Evolutionary conservation across 352 stramenopile genomes (phyloP).

Genomic region (Globisporangium middletonii): DNA sequence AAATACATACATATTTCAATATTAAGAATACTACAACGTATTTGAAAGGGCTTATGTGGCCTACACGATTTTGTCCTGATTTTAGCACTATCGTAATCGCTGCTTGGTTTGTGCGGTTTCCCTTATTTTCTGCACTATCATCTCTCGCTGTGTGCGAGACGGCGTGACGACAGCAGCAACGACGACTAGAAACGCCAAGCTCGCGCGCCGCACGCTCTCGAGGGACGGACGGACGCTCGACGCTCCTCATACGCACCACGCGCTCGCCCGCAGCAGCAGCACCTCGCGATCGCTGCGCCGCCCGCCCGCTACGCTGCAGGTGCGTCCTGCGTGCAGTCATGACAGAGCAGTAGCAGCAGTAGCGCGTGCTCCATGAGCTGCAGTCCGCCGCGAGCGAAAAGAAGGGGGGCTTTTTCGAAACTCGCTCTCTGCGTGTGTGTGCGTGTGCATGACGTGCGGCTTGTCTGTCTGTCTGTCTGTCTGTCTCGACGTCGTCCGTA

Average conservation of each 20-base stretch:
- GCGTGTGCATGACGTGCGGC: neutral
- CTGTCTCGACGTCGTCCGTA: neutral
- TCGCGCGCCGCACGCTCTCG: no score
- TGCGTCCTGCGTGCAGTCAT: neutral
- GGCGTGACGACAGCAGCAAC: conserved; percentile 2
- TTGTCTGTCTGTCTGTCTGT: conserved; percentile 10
- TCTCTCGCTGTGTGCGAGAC: neutral
- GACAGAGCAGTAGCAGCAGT: neutral
- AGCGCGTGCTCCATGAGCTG: neutral
- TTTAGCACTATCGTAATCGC: neutral
- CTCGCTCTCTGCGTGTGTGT: conserved; percentile 11
- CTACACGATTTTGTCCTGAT: no score
- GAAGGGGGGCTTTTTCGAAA: conserved; percentile 6
- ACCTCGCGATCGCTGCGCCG: neutral
- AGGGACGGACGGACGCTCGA: neutral
- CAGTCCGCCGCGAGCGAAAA: neutral
- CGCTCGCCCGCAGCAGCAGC: neutral
- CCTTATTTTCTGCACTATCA: neutral
- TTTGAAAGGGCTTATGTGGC: no score
- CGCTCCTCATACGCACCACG: neutral
- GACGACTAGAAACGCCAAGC: conserved; percentile 1
- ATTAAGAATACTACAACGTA: no score
- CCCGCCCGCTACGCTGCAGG: neutral
- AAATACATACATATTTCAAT: no score
- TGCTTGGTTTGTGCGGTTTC: neutral